Base-by-base conservation (phyloP, 441 rosid genomes). In the Adansonia rubrostipa region DNA sequence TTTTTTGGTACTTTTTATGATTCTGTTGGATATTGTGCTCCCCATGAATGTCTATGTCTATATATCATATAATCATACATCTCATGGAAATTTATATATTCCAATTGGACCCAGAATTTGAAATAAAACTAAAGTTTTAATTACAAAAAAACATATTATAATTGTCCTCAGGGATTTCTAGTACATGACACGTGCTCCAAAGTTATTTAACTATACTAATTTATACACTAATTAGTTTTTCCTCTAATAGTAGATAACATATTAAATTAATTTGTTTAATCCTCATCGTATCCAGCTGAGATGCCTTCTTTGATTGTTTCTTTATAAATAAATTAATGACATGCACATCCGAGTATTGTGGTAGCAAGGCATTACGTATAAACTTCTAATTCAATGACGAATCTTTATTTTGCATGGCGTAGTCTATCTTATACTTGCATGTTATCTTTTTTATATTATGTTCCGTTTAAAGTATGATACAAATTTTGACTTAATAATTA, bases 21-120 rank as follows among this genome's bases (percentile, higher is more conserved):
- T 88, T 85, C 88, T 86, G 74, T 85, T 70, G 40, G 90, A 86
- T 88, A 79, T 81, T 81, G 78, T 87, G 93, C 91, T 84, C 90
- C 93, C 93, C 82, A 88, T 87, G 88, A 84, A 82, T 88, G 87
- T 50, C 83, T 84, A 82, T 84, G 88, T 84, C 6, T 13, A 22
- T 61, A 56, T n/a, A 24, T 84, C 4, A 14, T 28, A 78, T 71
- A 79, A 47, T 40, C 84, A 80, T 76, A 76, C 84, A 79, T 77
- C 83, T 84, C 88, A 80, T 78, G 85, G 77, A 78, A 71, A 75
- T 44, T 78, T 77, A 66, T 69, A 74, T 80, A 47, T 44, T 47
- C 56, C 13, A 3, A 54, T 24, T 33, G 3, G 71, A 80, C 80
- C 75, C 62, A 40, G 64, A 80, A 71, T 74, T 11, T 24, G 28